These are phyloP conservation scores for Plasmodium fragile DNA, from an alignment of 169 alveolate species.

Conservation along the genomic window DNA sequence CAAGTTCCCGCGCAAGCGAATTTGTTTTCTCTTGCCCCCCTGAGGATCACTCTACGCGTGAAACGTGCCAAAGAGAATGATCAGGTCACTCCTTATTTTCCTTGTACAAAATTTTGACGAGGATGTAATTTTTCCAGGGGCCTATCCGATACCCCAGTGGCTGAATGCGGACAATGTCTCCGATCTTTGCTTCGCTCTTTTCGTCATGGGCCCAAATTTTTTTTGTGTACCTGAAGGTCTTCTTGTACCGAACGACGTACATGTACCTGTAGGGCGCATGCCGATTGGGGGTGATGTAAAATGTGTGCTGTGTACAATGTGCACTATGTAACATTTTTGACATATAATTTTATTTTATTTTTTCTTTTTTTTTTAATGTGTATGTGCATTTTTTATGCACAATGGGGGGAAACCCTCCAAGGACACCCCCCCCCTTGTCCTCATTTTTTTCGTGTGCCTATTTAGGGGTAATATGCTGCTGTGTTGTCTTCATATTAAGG, in stretches of 20 bases:
- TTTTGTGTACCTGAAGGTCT: constrained; percentile 90
- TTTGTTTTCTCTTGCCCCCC: neutral
- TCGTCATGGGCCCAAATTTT: constrained; percentile 94
- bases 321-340: neutral
- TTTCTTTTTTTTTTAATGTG: neutral
- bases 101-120: constrained; percentile 80
- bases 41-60: neutral
- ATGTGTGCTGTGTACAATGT: neutral
- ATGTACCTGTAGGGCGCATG: constrained; percentile 84
- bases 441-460: neutral
- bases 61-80: neutral
- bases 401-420: neutral
- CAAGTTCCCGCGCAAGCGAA: neutral
- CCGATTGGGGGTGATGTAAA: neutral
- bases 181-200: constrained; percentile 87
- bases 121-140: constrained; percentile 88
- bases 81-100: constrained; percentile 72
- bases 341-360: neutral
- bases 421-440: neutral
- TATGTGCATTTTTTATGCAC: neutral
- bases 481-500: neutral
- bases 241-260: constrained; percentile 93
- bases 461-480: neutral
- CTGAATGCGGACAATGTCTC: constrained; percentile 93
- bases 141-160: constrained; percentile 92